Evolutionary conservation across 768 basidiomycete species (phyloP).

Genomic region (Pleurotus eryngii): DNA sequence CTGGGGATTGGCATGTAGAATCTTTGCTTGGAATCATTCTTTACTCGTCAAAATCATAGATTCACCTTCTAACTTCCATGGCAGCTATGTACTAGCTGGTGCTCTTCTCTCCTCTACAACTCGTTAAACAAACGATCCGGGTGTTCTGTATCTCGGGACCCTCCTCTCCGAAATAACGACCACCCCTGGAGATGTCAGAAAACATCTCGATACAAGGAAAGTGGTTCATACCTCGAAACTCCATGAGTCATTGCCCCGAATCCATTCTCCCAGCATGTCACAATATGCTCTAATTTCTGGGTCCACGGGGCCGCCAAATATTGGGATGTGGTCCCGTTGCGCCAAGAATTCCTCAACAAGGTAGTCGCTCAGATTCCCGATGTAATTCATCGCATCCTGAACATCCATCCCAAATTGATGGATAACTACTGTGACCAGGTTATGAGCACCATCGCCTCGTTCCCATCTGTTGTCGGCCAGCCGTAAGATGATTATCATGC

Average conservation of each 20-base stretch:
- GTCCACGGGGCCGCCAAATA: slow-evolving; percentile 40
- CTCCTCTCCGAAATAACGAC: no score
- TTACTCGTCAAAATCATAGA: no score
- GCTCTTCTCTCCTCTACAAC: no score
- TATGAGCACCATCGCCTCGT: slow-evolving; percentile 32
- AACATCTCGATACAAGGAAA: no score
- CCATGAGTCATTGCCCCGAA: slow-evolving; percentile 47
- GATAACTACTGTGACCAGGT: slow-evolving; percentile 51
- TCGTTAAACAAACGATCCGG: no score
- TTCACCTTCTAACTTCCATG: no score
- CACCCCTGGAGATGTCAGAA: no score
- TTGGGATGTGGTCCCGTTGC: slow-evolving; percentile 31
- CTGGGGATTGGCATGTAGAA: slow-evolving; percentile 46
- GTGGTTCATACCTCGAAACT: slow-evolving; percentile 31
- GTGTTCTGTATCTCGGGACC: no score
- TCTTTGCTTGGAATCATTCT: no score
- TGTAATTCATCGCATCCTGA: slow-evolving; percentile 35
- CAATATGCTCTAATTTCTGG: slow-evolving; percentile 37
- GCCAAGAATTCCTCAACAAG: slow-evolving; percentile 34
- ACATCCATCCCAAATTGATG: slow-evolving; percentile 34
- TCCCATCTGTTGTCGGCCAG: no score
- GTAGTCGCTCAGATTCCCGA: slow-evolving; percentile 30
- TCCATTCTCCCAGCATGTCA: slow-evolving; percentile 48
- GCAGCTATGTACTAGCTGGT: no score
- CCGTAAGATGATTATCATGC: no score